A percentile compares a stretch with the other conserved stretches of the same genome.
Conservation (phyloP, 805 yeast genomes). For the Starmerella tilneyi region DNA sequence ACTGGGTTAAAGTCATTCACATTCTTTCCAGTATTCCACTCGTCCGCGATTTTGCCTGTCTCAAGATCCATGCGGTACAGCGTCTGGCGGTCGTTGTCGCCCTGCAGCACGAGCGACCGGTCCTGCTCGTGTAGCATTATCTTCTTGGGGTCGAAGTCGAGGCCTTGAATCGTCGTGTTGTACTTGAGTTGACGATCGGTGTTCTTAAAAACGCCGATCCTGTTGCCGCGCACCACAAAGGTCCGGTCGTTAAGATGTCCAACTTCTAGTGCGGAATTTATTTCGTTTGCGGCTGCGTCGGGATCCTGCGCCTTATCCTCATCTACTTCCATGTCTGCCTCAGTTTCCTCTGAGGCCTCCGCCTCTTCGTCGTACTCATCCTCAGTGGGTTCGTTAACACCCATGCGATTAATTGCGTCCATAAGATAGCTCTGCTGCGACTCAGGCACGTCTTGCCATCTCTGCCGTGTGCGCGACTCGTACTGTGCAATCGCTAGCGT, state of each 20-base stretch:
- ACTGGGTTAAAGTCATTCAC: constrained; percentile 54
- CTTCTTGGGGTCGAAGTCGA: constrained; percentile 47
- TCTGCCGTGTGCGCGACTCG: constrained; percentile 46
- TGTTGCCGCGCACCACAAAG: constrained; percentile 68
- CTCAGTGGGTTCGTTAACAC: constrained; percentile 31
- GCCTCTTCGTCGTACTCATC: constrained; percentile 30
- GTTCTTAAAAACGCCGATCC: constrained; percentile 68
- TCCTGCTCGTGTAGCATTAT: constrained; percentile 74
- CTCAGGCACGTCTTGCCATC: constrained; percentile 38
- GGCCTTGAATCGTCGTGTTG: constrained; percentile 54
- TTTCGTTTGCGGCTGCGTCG: constrained; percentile 30
- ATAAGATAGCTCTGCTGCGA: constrained; percentile 47
- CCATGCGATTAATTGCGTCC: constrained; percentile 42
- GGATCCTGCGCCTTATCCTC: constrained; percentile 7
- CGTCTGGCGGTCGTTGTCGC: constrained; percentile 36
- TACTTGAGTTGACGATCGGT: constrained; percentile 43
- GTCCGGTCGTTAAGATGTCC: constrained; percentile 63
- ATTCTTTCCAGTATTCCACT: constrained; percentile 44
- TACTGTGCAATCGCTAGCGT: constrained; percentile 45
- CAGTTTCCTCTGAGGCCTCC: constrained; percentile 33
- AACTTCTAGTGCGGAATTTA: constrained; percentile 58
- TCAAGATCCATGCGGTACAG: constrained; percentile 69
- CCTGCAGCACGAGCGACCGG: constrained; percentile 55
- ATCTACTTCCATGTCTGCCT: constrained; percentile 27
- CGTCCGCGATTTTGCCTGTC: constrained; percentile 75